Conservation (phyloP, 2,329 filamentous ascomycete genomes). For the Rhytidhysteron rufulum region DNA sequence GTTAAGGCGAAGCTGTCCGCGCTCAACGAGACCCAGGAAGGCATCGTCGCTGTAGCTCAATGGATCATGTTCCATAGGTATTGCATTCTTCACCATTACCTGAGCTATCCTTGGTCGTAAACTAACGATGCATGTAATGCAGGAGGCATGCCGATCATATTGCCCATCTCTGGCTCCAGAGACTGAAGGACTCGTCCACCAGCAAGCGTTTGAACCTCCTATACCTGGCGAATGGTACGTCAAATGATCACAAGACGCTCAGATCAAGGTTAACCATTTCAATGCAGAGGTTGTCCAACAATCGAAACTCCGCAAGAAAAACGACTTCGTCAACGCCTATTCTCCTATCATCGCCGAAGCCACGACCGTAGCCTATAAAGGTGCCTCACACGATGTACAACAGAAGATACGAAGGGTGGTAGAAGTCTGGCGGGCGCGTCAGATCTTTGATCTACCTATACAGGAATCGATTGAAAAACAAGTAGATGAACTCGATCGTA, state of each 20-base stretch:
- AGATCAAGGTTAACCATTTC: not conserved
- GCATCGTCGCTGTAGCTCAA: conserved; percentile 92
- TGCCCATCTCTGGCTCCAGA: conserved; percentile 85
- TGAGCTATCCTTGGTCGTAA: too few relatives aligned
- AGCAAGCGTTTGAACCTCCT: conserved; percentile 85
- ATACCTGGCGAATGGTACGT: conserved; percentile 88
- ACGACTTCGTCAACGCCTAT: conserved; percentile 89
- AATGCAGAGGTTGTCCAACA: conserved; percentile 85
- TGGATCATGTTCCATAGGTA: conserved; percentile 99
- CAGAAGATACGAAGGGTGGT: conserved; percentile 82
- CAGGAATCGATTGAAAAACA: conserved; percentile 76
- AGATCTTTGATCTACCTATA: conserved; percentile 77
- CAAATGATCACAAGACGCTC: not conserved
- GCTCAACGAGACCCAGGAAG: conserved; percentile 95
- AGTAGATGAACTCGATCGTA: conserved; percentile 63
- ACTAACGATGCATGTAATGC: conserved; percentile 16
- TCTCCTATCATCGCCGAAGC: conserved; percentile 89
- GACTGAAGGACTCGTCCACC: conserved; percentile 80
- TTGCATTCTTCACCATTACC: conserved; percentile 5
- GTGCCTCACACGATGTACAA: conserved; percentile 76
- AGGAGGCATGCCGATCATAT: conserved; percentile 92
- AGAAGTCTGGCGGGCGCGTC: conserved; percentile 86
- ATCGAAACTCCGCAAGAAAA: conserved; percentile 85
- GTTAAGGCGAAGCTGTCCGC: conserved; percentile 92
- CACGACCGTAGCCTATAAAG: conserved; percentile 85